Conservation (phyloP, 73 alveolate species). For the Paramecium sexaurelia region DNA sequence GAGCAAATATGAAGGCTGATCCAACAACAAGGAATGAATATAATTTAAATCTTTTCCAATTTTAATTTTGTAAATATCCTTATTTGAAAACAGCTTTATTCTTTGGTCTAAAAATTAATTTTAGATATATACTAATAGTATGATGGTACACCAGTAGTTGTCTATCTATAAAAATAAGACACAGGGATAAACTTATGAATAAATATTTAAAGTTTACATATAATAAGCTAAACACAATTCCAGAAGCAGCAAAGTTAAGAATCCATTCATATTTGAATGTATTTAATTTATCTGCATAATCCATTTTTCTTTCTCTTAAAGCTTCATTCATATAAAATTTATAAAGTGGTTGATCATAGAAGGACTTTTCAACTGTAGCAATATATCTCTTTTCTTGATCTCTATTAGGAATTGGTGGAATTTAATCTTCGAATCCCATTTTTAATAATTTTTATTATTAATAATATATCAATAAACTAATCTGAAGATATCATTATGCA, state of each 20-base stretch:
- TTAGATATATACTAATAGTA: not conserved
- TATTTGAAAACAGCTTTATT: not conserved
- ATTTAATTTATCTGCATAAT: constrained; percentile 45
- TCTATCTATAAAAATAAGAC: not conserved
- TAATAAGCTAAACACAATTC: not conserved
- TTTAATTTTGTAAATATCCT: not conserved
- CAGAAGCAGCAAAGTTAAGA: constrained; percentile 16
- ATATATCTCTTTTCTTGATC: constrained; percentile 16
- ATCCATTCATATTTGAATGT: constrained; percentile 17
- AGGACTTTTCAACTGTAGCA: constrained; percentile 16
- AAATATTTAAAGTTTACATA: not conserved
- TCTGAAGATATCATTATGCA: constrained; percentile 58
- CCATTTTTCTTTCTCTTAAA: constrained; percentile 50
- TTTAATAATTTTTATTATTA: not conserved
- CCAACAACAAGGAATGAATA: not conserved
- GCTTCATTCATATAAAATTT: constrained; percentile 59
- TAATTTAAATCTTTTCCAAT: constrained; percentile 8
- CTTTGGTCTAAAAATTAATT: not conserved
- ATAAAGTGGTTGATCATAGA: constrained; percentile 18
- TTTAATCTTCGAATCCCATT: constrained; percentile 56
- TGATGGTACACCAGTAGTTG: not conserved
- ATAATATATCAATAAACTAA: constrained; percentile 47
- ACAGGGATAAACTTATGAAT: not conserved
- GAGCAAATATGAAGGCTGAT: constrained; percentile 11
- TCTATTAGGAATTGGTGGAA: constrained; percentile 54